Base-by-base conservation (phyloP, 164 flowering plant species). In the Magnolia kwangsiensis region DNA sequence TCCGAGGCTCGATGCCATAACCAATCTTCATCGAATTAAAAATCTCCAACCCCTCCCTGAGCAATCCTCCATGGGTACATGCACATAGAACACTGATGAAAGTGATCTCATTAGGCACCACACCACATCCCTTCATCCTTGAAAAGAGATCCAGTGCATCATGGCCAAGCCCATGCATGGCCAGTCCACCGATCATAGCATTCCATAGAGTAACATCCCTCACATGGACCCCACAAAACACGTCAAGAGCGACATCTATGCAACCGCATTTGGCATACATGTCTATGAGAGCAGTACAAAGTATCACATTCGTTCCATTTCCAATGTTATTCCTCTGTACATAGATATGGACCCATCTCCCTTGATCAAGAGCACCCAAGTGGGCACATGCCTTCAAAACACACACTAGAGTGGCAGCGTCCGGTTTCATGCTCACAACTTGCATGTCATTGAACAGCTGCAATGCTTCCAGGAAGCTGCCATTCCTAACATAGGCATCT, bases 191-290 rank as follows among this genome's bases (percentile, higher is more conserved):
- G 21, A 90, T 81, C 85, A 91, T 84, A 61, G 87, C 91, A 80
- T 85, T 92, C 97, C 97, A 92, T 0, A 92, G 50, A 29, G 88
- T 87, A 29, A 86, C 89, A 78, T 85, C 89, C 85, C 87, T 89
- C 10, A 9, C 8, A 0, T 61, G 45, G 84, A 90, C 81, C 51
- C 7, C 72, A 61, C 81, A 31, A 31, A 92, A 92, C 31, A 87
- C 85, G 50, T 24, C 69, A 5, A 71, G 45, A 4, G 93, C 93
- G 45, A 18, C 50, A 51, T 81, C 74, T 3, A 90, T 81, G 67
- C 80, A 79, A 7, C 94, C 94, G 83, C 93, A 92, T 84, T 89
- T 89, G 1, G 91, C 85, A 80, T 90, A 92, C 96, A 89, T 92
- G 75, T 92, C 90, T n/a, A 92, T 77, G 79, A 90, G 75, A 8